A percentile compares a stretch with the other conserved stretches of the same genome.
These are phyloP conservation scores for Inosperma sp. DNA, from an alignment of 768 basidiomycete genomes.

Conservation along the genomic window DNA sequence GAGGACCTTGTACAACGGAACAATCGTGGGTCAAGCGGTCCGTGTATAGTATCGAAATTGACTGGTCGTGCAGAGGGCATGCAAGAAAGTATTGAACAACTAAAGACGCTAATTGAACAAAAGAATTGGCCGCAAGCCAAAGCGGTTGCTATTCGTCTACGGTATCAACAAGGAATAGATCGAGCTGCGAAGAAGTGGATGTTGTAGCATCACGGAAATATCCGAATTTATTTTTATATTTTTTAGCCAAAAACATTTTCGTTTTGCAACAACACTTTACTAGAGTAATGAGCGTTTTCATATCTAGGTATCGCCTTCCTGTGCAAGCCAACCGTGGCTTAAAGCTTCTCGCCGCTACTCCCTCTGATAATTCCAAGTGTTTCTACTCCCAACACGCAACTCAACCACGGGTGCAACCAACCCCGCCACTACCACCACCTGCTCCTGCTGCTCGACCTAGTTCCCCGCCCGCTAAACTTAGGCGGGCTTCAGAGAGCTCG, in stretches of 20 bases:
- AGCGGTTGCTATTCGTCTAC: slow-evolving; percentile 57
- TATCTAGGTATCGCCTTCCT: too few relatives aligned
- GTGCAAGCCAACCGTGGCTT: too few relatives aligned
- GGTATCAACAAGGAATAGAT: slow-evolving; percentile 67
- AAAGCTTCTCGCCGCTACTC: too few relatives aligned
- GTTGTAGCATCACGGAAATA: slow-evolving; percentile 10
- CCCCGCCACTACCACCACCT: too few relatives aligned
- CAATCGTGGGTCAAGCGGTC: slow-evolving; percentile 37
- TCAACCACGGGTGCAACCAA: too few relatives aligned
- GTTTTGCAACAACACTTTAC: too few relatives aligned
- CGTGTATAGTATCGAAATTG: background rate
- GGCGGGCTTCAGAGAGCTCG: slow-evolving; percentile 13
- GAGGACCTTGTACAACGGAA: slow-evolving; percentile 50
- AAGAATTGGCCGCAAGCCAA: slow-evolving; percentile 57
- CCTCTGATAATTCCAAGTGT: too few relatives aligned
- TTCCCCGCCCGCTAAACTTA: slow-evolving; percentile 21
- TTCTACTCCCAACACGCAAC: too few relatives aligned
- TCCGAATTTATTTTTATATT: too few relatives aligned
- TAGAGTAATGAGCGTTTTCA: too few relatives aligned
- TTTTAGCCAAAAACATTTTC: too few relatives aligned
- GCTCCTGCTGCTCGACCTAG: slow-evolving; percentile 12
- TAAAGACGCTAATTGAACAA: slow-evolving; percentile 47
- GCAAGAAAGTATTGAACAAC: slow-evolving; percentile 35
- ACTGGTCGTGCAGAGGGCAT: slow-evolving; percentile 47
- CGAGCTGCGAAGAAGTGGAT: slow-evolving; percentile 44